These are phyloP conservation scores for Rhododendron ferrugineum DNA, from an alignment of 148 eudicot genomes.

Conservation along the genomic window DNA sequence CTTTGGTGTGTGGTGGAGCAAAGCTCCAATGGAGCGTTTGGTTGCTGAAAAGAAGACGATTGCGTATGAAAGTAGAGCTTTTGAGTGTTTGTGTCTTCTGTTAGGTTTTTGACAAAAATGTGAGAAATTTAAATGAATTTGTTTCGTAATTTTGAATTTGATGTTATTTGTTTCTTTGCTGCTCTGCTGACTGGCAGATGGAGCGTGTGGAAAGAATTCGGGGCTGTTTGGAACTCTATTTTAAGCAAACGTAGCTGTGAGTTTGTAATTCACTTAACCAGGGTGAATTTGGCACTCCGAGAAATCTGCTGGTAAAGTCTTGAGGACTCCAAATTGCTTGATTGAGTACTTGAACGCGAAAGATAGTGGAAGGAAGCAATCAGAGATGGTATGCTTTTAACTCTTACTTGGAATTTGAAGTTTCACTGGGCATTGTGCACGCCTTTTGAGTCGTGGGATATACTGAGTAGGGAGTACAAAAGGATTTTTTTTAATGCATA, in stretches of 20 bases:
- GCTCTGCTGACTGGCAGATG: not conserved
- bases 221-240: not conserved
- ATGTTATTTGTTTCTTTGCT: not conserved
- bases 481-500: not conserved
- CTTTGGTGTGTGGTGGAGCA: not conserved
- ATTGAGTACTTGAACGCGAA: not conserved
- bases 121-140: too few species aligned
- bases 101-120: not conserved
- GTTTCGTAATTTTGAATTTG: not conserved
- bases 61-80: not conserved
- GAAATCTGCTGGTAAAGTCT: slow-evolving; percentile 2
- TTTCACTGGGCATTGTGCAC: not conserved
- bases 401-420: not conserved
- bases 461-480: not conserved
- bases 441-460: not conserved
- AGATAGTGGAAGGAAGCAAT: slow-evolving; percentile 4
- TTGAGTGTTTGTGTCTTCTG: not conserved
- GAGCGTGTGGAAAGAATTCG: not conserved
- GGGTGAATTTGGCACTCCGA: not conserved
- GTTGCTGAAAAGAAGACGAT: not conserved
- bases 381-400: slow-evolving; percentile 9
- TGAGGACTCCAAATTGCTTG: not conserved
- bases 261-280: not conserved
- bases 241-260: not conserved
- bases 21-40: not conserved